Base-by-base conservation (phyloP, 306 rosid species). In the Psophocarpus tetragonolobus region DNA sequence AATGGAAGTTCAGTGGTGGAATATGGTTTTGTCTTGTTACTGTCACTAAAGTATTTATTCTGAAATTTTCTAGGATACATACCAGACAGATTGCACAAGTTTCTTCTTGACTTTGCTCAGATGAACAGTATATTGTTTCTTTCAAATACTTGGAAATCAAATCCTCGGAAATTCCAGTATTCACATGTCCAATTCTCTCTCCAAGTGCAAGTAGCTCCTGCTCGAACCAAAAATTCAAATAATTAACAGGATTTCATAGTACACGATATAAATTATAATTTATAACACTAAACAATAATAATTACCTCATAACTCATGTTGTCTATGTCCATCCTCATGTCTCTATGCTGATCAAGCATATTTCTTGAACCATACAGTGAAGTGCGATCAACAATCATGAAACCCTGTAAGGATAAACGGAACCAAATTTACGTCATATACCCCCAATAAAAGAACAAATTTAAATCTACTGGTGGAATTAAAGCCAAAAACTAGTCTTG, bases 201-300 rank as follows among this genome's bases (percentile, higher is more conserved):
- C 93, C 93, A 26, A 91, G 87, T 17, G 91, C 91, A 39, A 91
- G 88, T 45, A 91, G 85, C 44, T 91, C 96, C 93, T 91, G 87
- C 24, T 81, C 76, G 48, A 50, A 44, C 63, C 60, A 64, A 47
- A 15, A 64, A 35, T 61, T 67, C 71, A 42, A 38, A 11, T 81
- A 42, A 36, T 33, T 2, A 35, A 4, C 20, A 65, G 32, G 20
- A 38, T 42, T 60, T 24, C 41, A 58, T 9, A 33, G 66, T 57
- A 3, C 29, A 35, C 12, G 9, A 41, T 64, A 4, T 24, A 41
- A 42, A 27, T 12, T 63, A 20, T 36, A 58, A 60, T 41, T n/a
- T n/a, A n/a, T n/a, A n/a, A 42, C 24, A 27, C 23, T 39, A 62
- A 72, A 30, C 32, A 69, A 12, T 64, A 50, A 44, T 12, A 38